phyloP scores from a whole-genome alignment of 2,329 filamentous ascomycete genomes.

The Ophiostoma montium region DNA sequence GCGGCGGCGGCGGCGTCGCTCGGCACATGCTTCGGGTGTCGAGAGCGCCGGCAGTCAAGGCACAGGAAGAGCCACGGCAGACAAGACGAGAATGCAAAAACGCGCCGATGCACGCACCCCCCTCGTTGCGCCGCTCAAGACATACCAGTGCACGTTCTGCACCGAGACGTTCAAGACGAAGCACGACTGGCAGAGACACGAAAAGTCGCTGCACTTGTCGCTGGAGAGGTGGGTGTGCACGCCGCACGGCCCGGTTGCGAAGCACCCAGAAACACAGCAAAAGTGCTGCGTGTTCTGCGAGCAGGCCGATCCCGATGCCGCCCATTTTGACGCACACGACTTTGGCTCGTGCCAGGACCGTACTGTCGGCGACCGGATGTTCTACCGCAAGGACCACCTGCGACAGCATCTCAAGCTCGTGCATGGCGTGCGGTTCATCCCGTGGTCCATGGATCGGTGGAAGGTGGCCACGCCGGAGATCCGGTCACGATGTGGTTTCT shows the following conservation, averaged over 20 bases:
- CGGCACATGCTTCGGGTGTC: constrained; percentile 17
- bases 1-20: constrained; percentile 35
- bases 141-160: constrained; percentile 55
- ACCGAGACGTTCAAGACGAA: constrained; percentile 54
- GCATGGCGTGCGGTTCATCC: constrained; percentile 45
- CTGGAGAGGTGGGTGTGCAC: constrained; percentile 53
- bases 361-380: constrained; percentile 44
- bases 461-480: constrained; percentile 46
- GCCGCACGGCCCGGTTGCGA: constrained; percentile 38
- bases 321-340: constrained; percentile 45
- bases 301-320: constrained; percentile 36
- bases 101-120: constrained; percentile 17
- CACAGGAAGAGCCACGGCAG: not conserved
- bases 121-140: constrained; percentile 33
- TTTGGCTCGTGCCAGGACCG: constrained; percentile 54
- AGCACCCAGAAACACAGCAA: constrained; percentile 45
- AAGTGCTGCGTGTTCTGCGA: constrained; percentile 47
- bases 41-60: not conserved
- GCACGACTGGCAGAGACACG: constrained; percentile 57
- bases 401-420: constrained; percentile 51
- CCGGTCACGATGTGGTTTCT: constrained; percentile 51
- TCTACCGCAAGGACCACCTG: constrained; percentile 54
- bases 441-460: constrained; percentile 53
- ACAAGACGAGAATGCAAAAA: constrained; percentile 14
- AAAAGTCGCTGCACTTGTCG: constrained; percentile 51